Evolutionary conservation across 2,329 filamentous ascomycete species (phyloP), one percentile per base, ranked within the genome.

Genomic region (Calonectria leucothoes): DNA sequence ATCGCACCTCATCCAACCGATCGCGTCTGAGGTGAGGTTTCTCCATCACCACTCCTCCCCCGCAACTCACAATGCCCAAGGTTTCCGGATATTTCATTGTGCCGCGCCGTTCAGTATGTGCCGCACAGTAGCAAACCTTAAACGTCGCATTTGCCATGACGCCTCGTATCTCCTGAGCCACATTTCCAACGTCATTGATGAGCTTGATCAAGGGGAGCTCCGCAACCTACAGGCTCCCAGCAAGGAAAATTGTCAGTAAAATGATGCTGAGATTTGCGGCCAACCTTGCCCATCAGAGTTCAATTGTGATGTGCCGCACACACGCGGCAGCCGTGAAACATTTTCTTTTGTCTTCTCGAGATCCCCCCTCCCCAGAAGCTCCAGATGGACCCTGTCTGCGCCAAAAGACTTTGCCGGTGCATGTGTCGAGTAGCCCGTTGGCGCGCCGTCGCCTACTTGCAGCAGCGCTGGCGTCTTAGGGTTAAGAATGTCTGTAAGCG

Each of bases 401-500:
- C 37, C 55, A 37, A 61, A 61, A 61, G 33, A 61, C 55, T 61
- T 61, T 61, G 55, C 55, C 23, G 55, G 55, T 29, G 55, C n/a
- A 61, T 39, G 55, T 39, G 55, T 27, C 14, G 37, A 63, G 68
- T 29, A 61, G 42, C 65, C 29, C 55, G 35, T n/a, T 67, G 66
- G 49, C 65, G 71, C 66, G 66, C 63, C 64, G 66, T 74, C 72
- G 72, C 66, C 70, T 42, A 69, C 57, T 65, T 52, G 66, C 51
- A 64, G 66, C 51, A 64, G 71, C 61, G 64, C 31, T 70, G 65
- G 73, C 66, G 51, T 49, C 61, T 51, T 74, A 61, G 70, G 57
- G 33, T 74, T 51, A 61, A 66, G 57, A 57, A 49, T 66, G 63
- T 75, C 37, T 74, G 42, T 52, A 76, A 77, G 75, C 68, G 73